A percentile compares a stretch with the other conserved stretches of the same genome.
These are phyloP conservation scores for Fraxinus cuspidata DNA, from an alignment of 257 asterid species.

Conservation along the genomic window DNA sequence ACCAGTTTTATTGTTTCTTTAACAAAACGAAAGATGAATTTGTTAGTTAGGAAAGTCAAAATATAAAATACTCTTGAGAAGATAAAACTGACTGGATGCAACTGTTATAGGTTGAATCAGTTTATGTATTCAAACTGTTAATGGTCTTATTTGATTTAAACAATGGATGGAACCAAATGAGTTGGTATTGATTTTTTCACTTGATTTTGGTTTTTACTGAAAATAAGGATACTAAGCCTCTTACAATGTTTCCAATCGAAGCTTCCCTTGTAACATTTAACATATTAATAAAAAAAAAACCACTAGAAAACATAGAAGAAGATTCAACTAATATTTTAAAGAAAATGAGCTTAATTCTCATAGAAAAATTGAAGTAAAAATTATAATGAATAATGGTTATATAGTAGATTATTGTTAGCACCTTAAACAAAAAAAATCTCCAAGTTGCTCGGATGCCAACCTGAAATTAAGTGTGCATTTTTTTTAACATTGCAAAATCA, in stretches of 20 bases:
- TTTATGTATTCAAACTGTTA: conserved; percentile 10
- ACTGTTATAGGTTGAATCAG: background rate
- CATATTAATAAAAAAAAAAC: background rate
- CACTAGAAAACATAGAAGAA: background rate
- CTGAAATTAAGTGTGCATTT: too few relatives aligned
- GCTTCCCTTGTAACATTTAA: background rate
- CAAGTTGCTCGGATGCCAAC: too few relatives aligned
- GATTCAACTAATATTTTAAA: too few relatives aligned
- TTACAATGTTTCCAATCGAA: background rate
- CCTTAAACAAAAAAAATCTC: too few relatives aligned
- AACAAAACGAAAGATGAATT: too few relatives aligned
- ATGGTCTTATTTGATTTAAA: conserved; percentile 26
- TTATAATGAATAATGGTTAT: too few relatives aligned
- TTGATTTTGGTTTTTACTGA: background rate
- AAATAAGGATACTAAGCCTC: background rate
- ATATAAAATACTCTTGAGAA: background rate
- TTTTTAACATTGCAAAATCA: too few relatives aligned
- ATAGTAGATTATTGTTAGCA: too few relatives aligned
- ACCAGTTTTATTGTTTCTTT: too few relatives aligned
- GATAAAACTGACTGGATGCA: background rate
- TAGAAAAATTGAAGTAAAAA: too few relatives aligned
- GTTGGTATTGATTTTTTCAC: conserved; percentile 34
- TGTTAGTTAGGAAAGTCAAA: too few relatives aligned
- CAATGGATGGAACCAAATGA: conserved; percentile 35
- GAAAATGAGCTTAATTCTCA: too few relatives aligned